Evolutionary conservation across 2,329 filamentous ascomycete species (phyloP).

Genomic region (Purpureocillium lavendulum): DNA sequence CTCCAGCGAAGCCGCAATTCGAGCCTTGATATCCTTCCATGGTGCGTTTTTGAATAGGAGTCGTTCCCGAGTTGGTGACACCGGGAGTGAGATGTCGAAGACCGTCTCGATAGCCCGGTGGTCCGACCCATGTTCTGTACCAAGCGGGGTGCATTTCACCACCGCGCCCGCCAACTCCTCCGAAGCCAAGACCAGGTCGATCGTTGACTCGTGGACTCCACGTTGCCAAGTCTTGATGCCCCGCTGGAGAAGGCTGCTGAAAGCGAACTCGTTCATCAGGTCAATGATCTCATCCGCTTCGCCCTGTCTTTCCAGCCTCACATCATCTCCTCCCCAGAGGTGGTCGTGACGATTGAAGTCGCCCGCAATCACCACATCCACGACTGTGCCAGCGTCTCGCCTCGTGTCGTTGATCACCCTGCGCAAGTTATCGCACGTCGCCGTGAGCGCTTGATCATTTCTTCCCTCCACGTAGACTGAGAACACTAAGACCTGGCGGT

Average conservation of each 20-base stretch:
- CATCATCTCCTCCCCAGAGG: conserved; percentile 8
- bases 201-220: conserved; percentile 12
- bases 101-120: conserved; percentile 2
- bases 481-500: conserved; percentile 1
- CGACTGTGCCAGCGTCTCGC: not conserved
- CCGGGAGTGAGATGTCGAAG: conserved; percentile 3
- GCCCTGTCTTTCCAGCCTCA: conserved; percentile 16
- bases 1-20: conserved; percentile 3
- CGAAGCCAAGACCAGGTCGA: conserved; percentile 15
- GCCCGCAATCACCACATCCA: conserved; percentile 4
- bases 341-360: conserved; percentile 4
- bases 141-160: conserved; percentile 8
- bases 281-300: conserved; percentile 21
- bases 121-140: conserved; percentile 15
- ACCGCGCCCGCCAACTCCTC: conserved; percentile 9
- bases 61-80: conserved; percentile 1
- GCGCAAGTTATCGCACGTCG: not conserved
- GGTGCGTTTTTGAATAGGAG: conserved; percentile 5
- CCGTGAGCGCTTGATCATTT: not conserved
- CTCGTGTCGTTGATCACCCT: conserved; percentile 1
- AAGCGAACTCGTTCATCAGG: conserved; percentile 11
- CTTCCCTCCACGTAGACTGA: conserved; percentile 2
- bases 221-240: conserved; percentile 24
- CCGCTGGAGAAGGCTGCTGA: conserved; percentile 22
- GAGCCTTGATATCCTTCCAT: conserved; percentile 6